Conservation (phyloP, 2,329 filamentous ascomycete species). For the Penicillium crustosum region DNA sequence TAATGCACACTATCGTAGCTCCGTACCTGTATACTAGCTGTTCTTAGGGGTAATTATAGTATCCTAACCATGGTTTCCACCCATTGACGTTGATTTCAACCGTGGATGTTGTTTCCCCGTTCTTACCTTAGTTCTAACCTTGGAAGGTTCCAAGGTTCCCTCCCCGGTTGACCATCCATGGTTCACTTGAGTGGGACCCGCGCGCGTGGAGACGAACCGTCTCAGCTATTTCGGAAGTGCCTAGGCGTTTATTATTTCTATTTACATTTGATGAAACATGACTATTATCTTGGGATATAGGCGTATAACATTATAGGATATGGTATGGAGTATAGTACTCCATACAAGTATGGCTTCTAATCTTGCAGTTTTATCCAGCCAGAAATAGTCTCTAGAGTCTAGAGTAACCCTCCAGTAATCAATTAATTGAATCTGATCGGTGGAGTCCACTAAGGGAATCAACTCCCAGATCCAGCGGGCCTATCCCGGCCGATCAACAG, state of each 20-base stretch:
- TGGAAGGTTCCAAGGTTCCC: not conserved
- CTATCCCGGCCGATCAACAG: constrained; percentile 25
- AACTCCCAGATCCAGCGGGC: constrained; percentile 16
- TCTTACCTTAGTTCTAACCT: no score
- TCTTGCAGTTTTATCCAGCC: not conserved
- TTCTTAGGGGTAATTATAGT: not conserved
- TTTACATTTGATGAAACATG: not conserved
- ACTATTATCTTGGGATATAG: not conserved
- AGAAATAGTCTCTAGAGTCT: not conserved
- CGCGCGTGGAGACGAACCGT: constrained; percentile 3
- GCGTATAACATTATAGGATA: no score
- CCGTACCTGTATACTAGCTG: not conserved
- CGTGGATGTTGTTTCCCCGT: not conserved
- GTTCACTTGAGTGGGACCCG: constrained; percentile 12
- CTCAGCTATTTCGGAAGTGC: not conserved
- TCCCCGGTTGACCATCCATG: constrained; percentile 4
- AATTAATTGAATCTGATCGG: constrained; percentile 4
- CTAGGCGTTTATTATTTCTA: not conserved
- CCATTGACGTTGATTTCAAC: not conserved
- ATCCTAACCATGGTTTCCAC: not conserved
- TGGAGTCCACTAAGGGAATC: constrained; percentile 2
- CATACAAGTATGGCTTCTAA: not conserved
- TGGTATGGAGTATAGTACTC: not conserved
- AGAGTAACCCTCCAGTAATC: not conserved
- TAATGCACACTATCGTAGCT: no score